A percentile compares a stretch with the other conserved stretches of the same genome.
phyloP scores from a whole-genome alignment of 257 asterid genomes.

The Jaltomata sinuosa region DNA sequence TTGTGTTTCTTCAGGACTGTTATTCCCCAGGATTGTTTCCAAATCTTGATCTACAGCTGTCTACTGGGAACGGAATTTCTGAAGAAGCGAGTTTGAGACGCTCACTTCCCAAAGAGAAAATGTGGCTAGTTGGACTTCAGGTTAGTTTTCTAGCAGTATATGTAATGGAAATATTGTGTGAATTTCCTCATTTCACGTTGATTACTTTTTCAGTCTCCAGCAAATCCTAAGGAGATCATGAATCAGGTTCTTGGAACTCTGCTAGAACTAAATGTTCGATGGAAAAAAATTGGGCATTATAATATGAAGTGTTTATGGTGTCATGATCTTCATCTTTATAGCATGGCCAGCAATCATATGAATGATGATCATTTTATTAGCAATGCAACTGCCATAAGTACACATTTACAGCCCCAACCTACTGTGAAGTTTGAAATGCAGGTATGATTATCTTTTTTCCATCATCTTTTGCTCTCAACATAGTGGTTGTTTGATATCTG shows the following conservation, averaged over 20 bases:
- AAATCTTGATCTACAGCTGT: conserved; percentile 23
- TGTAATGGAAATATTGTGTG: background rate
- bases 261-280: conserved; percentile 69
- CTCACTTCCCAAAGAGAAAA: conserved; percentile 47
- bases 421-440: conserved; percentile 88
- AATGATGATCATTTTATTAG: conserved; percentile 32
- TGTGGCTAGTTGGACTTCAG: conserved; percentile 86
- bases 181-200: background rate
- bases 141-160: conserved; percentile 17
- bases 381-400: conserved; percentile 18
- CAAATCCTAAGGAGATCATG: conserved; percentile 85
- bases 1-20: conserved; percentile 43
- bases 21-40: conserved; percentile 29
- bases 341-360: conserved; percentile 19
- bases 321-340: conserved; percentile 22
- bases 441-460: conserved; percentile 28
- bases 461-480: background rate
- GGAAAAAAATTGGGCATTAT: conserved; percentile 88
- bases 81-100: conserved; percentile 26
- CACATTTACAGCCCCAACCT: conserved; percentile 32
- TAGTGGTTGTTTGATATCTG: background rate
- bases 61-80: conserved; percentile 23
- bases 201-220: conserved; percentile 51
- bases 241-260: conserved; percentile 70
- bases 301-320: conserved; percentile 79